Conservation (phyloP, 768 basidiomycete genomes). For the Trametes villosa region DNA sequence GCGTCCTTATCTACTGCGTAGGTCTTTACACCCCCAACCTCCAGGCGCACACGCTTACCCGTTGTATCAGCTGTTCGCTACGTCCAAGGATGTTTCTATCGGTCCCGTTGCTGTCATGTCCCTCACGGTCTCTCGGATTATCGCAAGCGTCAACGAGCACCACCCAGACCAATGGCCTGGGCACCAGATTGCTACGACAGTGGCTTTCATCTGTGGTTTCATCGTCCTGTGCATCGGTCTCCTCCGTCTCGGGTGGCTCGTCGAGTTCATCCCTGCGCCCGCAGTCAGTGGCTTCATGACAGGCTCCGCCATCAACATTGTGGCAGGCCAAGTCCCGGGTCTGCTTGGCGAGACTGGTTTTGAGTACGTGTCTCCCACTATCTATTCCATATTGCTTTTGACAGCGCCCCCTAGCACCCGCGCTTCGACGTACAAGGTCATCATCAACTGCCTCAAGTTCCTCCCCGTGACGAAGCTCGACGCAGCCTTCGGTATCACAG, state of each 20-base stretch:
- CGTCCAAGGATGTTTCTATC: constrained; percentile 98
- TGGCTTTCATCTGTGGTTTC: constrained; percentile 89
- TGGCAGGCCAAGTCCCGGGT: constrained; percentile 84
- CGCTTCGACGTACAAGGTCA: constrained; percentile 80
- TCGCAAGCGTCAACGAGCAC: constrained; percentile 59
- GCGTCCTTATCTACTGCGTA: constrained; percentile 83
- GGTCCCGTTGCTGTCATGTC: constrained; percentile 99
- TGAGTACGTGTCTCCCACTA: constrained; percentile 53
- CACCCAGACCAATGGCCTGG: constrained; percentile 62
- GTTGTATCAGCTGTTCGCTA: constrained; percentile 79
- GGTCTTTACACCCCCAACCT: constrained; percentile 28
- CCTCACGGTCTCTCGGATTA: constrained; percentile 81
- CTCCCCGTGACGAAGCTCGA: constrained; percentile 73
- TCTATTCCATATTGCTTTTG: background rate
- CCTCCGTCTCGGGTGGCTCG: constrained; percentile 88
- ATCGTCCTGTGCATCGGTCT: constrained; percentile 91
- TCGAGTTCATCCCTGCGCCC: constrained; percentile 90
- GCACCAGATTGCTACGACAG: constrained; percentile 79
- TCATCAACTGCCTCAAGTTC: constrained; percentile 92
- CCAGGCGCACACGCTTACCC: background rate
- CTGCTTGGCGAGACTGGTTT: constrained; percentile 88
- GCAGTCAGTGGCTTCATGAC: constrained; percentile 95
- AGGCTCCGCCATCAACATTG: constrained; percentile 94
- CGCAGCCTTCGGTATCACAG: constrained; percentile 88
- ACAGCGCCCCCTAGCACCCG: constrained; percentile 63